Conservation (phyloP, 2,329 filamentous ascomycete species). For the Eurotiales sp. region DNA sequence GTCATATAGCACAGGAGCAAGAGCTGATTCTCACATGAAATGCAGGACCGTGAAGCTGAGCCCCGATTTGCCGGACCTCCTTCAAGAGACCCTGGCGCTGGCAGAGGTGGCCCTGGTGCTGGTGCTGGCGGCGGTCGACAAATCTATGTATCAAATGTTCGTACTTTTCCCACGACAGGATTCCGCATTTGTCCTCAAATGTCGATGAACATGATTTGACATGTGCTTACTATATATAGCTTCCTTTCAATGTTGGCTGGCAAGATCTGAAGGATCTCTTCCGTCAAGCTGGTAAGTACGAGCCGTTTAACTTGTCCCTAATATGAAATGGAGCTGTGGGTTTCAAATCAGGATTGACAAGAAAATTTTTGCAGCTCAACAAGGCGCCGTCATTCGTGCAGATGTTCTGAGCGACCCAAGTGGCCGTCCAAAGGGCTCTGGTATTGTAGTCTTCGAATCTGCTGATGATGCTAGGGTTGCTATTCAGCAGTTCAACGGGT, state of each 20-base stretch:
- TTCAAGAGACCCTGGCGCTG: conserved; percentile 60
- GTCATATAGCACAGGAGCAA: neutral
- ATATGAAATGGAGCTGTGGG: conserved; percentile 12
- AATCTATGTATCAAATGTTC: conserved; percentile 97
- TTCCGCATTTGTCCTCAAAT: neutral
- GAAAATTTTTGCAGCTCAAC: conserved; percentile 35
- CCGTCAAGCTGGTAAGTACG: conserved; percentile 84
- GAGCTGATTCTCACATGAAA: neutral
- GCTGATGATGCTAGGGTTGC: conserved; percentile 92
- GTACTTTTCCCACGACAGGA: conserved; percentile 47
- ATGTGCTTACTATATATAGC: conserved; percentile 50
- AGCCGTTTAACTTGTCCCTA: conserved; percentile 10
- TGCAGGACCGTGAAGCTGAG: conserved; percentile 92
- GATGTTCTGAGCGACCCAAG: conserved; percentile 92
- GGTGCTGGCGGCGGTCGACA: conserved; percentile 71
- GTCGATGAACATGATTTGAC: conserved; percentile 2
- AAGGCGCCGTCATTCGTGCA: conserved; percentile 83
- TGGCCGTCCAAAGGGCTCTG: conserved; percentile 91
- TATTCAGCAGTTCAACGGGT: conserved; percentile 96
- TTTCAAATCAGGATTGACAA: conserved; percentile 29
- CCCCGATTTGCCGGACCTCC: conserved; percentile 85
- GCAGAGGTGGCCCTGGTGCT: conserved; percentile 48
- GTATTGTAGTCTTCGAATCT: conserved; percentile 94
- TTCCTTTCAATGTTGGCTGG: conserved; percentile 97
- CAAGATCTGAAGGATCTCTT: conserved; percentile 99